Percentiles rank a stretch among this genome's conserved stretches.
These are phyloP conservation scores for Lentithecium fluviatile DNA, from an alignment of 495 filamentous ascomycete species.

Conservation along the genomic window DNA sequence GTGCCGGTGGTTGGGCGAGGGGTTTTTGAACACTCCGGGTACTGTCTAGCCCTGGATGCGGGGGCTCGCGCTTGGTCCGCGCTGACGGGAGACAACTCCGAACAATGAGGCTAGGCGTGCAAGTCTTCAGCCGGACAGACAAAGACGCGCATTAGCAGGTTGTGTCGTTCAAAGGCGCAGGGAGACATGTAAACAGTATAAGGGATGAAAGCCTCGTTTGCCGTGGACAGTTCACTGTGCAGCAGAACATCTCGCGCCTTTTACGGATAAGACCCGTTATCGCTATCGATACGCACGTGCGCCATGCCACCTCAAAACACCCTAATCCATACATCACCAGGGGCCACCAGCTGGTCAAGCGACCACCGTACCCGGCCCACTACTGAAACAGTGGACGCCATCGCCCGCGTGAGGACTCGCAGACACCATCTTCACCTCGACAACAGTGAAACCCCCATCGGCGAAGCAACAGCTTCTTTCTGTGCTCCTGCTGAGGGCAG, in stretches of 20 bases:
- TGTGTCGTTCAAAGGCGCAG: background rate
- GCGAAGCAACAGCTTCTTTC: too few species aligned
- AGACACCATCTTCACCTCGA: background rate
- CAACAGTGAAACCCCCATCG: background rate
- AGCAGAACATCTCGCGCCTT: background rate
- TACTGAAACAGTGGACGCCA: constrained; percentile 19
- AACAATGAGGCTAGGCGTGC: background rate
- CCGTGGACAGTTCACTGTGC: constrained; percentile 13
- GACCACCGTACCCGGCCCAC: constrained; percentile 10
- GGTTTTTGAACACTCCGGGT: background rate
- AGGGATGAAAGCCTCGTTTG: background rate
- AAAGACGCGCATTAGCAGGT: background rate
- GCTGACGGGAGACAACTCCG: background rate
- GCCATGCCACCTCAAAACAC: constrained; percentile 7
- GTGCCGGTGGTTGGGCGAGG: constrained; percentile 6
- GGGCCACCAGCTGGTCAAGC: constrained; percentile 5
- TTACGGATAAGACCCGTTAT: constrained; percentile 6
- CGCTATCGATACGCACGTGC: constrained; percentile 24
- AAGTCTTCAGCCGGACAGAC: background rate
- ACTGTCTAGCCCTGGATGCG: background rate
- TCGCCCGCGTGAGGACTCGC: background rate
- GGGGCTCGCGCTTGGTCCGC: background rate
- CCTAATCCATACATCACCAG: background rate
- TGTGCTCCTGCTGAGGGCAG: too few species aligned
- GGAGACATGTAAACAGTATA: background rate